phyloP scores from a whole-genome alignment of 2,329 filamentous ascomycete species.

The Paramyrothecium sp. region DNA sequence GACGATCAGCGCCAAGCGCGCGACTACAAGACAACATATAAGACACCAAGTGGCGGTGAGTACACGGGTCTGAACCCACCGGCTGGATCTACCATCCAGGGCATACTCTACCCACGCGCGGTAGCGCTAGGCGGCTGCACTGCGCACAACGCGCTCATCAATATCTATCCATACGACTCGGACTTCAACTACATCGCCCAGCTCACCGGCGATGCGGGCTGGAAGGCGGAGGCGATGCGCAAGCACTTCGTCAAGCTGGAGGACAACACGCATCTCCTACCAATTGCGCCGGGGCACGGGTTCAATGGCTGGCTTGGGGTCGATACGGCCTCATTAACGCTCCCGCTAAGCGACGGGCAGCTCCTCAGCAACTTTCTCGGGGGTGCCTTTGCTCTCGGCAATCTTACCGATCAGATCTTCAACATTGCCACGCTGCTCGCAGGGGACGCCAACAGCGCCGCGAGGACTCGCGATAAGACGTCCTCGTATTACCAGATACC shows the following conservation, averaged over 20 bases:
- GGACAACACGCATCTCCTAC: conserved; percentile 48
- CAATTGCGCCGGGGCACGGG: conserved; percentile 48
- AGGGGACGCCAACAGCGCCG: conserved; percentile 50
- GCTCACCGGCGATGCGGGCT: conserved; percentile 55
- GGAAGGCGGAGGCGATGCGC: conserved; percentile 56
- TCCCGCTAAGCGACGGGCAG: conserved; percentile 51
- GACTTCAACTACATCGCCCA: conserved; percentile 53
- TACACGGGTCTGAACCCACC: conserved; percentile 55
- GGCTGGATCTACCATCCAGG: conserved; percentile 46
- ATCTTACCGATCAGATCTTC: conserved; percentile 20
- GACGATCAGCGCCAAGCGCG: conserved; percentile 46
- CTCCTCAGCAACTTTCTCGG: conserved; percentile 39
- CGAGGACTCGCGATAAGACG: conserved; percentile 39
- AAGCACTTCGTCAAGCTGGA: conserved; percentile 54
- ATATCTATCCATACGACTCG: conserved; percentile 48
- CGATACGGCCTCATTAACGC: conserved; percentile 45
- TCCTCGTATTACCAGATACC: conserved; percentile 45
- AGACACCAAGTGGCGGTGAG: conserved; percentile 43
- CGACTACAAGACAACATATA: conserved; percentile 56
- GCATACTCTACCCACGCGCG: conserved; percentile 57
- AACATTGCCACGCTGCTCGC: conserved; percentile 35
- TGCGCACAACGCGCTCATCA: conserved; percentile 53
- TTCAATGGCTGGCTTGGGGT: conserved; percentile 56
- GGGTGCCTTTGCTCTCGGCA: conserved; percentile 25
- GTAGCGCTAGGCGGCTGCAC: conserved; percentile 57